These are phyloP conservation scores for Mycena haematopus DNA, from an alignment of 768 basidiomycete genomes.

Conservation along the genomic window DNA sequence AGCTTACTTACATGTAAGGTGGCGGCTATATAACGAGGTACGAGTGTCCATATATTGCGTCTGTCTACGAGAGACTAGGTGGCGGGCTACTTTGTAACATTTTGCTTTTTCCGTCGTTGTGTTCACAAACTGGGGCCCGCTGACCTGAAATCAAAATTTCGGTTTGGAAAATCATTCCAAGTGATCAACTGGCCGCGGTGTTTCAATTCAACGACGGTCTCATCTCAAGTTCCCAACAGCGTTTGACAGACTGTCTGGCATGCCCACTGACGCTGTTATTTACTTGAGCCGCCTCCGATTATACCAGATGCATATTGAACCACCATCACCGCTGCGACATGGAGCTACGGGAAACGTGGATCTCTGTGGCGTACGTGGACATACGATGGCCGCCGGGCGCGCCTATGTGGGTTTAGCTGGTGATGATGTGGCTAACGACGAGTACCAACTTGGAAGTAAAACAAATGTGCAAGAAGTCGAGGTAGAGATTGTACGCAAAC, in stretches of 20 bases:
- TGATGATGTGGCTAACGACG: not conserved
- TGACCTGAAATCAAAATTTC: no score
- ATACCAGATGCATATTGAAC: no score
- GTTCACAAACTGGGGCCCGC: no score
- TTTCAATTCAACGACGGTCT: not conserved
- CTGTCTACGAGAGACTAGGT: no score
- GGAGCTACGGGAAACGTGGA: not conserved
- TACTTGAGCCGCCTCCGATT: not conserved
- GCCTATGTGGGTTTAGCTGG: not conserved
- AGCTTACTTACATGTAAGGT: no score
- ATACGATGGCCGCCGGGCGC: not conserved
- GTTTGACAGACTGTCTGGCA: not conserved
- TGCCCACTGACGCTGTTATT: not conserved
- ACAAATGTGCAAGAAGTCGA: no score
- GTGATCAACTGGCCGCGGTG: not conserved
- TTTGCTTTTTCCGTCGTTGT: no score
- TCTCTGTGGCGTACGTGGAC: not conserved
- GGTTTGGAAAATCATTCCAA: not conserved
- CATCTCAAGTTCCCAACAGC: not conserved
- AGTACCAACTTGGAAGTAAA: no score
- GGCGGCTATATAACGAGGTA: no score
- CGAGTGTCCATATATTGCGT: no score
- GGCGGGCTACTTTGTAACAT: no score
- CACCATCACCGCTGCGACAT: no score
- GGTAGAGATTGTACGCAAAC: not conserved